Base-by-base conservation (phyloP, 1,139 yeast species). In the Saccharomyces hybrid region DNA sequence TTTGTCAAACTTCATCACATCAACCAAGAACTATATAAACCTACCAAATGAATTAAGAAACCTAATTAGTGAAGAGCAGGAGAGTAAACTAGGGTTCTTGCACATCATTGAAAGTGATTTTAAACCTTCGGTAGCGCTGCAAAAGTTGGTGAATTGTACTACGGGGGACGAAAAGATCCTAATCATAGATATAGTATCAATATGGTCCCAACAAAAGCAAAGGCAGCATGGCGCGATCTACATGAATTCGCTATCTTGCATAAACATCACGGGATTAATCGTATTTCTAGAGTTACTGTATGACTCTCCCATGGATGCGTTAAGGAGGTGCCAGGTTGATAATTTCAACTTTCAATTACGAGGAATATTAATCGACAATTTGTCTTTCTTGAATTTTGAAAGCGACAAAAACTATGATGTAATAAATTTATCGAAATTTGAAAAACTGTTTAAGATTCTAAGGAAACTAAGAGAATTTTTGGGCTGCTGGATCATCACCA, bases 301-400 rank as follows among this genome's bases (percentile, higher is more conserved):
- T 34, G 63, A 61, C 6, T 53, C 56, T 9, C 70, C 70, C 3
- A 53, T 31, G 46, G 59, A 56, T 9, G 63, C 69, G 3, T 50
- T 66, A 48, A 54, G 55, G 16, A 56, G 64, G 41, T 65, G 67
- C 51, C 57, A 56, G 14, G 25, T 46, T n/a, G 50, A 46, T 20
- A 56, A 50, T 25, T 34, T 50, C n/a, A 48, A 57, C 41, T 52
- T 48, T 7, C 66, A 61, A 49, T 51, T 67, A 46, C 52, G 59
- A 3, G 69, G 70, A 6, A 61, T 68, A 16, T 54, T 68, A 5
- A 62, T 68, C 5, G 72, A 68, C 54, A 68, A 68, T 53, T 46
- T 68, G 8, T 67, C 71, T 0, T 66, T 65, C 48, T 59, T 59
- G 2, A 59, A 59, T 28, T 38, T 38, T 20, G 44, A 38, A 38